phyloP scores from a whole-genome alignment of 2,329 filamentous ascomycete genomes.

The Cladosporium sp. region DNA sequence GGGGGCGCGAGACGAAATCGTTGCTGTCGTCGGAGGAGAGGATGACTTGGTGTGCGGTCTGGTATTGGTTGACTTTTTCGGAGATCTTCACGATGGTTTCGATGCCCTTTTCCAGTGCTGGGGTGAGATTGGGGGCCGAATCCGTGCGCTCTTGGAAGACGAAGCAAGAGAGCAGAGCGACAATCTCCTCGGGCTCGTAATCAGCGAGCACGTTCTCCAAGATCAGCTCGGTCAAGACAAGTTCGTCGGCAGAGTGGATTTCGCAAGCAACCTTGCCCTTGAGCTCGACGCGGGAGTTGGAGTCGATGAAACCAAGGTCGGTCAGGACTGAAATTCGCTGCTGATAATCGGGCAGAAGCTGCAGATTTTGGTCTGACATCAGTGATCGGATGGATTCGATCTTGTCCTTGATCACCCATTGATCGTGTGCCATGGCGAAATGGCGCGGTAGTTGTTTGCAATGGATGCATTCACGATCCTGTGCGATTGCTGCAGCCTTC shows the following conservation, averaged over 20 bases:
- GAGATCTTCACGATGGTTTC: constrained; percentile 84
- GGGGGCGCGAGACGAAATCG: constrained; percentile 79
- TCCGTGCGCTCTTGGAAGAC: constrained; percentile 98
- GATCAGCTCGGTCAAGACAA: constrained; percentile 92
- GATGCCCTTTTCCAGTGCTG: constrained; percentile 74
- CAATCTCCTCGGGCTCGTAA: constrained; percentile 94
- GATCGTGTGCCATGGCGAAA: constrained; percentile 92
- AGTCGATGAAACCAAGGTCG: constrained; percentile 88
- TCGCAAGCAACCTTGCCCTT: constrained; percentile 99
- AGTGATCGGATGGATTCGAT: constrained; percentile 81
- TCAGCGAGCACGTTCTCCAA: constrained; percentile 94
- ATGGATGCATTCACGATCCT: constrained; percentile 58
- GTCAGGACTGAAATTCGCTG: constrained; percentile 88
- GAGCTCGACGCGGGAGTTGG: constrained; percentile 78
- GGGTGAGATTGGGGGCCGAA: constrained; percentile 71
- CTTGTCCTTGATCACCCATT: constrained; percentile 93
- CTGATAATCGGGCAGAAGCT: constrained; percentile 92
- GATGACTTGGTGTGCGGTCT: constrained; percentile 88
- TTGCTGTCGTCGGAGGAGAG: constrained; percentile 84
- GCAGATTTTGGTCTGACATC: constrained; percentile 93
- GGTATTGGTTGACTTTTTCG: constrained; percentile 85
- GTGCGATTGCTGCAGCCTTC: constrained; percentile 58
- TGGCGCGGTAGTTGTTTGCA: constrained; percentile 85
- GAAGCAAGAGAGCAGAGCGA: constrained; percentile 86
- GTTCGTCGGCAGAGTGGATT: constrained; percentile 93